Evolutionary conservation across 1,284 basidiomycete species (phyloP).

Genomic region (Rhodotorula sp.): DNA sequence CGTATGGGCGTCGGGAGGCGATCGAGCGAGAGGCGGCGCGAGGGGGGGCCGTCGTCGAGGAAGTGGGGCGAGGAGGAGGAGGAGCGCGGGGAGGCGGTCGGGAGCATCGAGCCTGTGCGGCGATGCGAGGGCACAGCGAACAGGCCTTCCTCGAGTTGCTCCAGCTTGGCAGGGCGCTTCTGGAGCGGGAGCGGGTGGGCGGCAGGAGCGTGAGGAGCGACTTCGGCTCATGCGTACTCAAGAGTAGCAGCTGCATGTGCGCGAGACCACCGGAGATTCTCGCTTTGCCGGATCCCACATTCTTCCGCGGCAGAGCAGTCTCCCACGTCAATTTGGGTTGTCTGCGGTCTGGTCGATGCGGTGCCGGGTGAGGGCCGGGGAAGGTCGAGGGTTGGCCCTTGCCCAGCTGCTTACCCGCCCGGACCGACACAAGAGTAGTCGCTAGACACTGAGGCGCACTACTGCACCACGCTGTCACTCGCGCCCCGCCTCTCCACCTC

Average conservation of each 20-base stretch:
- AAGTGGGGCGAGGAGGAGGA: not conserved
- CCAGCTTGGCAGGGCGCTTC: not conserved
- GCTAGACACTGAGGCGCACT: not conserved
- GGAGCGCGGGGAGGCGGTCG: not conserved
- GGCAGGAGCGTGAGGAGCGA: too few species aligned
- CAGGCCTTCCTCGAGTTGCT: not conserved
- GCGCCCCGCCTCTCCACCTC: not conserved
- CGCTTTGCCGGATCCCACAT: too few species aligned
- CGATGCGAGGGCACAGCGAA: not conserved
- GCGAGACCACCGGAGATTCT: too few species aligned
- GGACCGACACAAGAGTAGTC: not conserved
- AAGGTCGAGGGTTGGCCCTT: too few species aligned
- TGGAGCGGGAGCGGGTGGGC: too few species aligned
- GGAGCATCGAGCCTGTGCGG: not conserved
- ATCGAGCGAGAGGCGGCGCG: not conserved
- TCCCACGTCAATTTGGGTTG: too few species aligned
- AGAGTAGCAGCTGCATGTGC: too few species aligned
- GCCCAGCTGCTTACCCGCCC: not conserved
- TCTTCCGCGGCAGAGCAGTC: too few species aligned
- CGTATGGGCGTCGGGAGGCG: slow-evolving; percentile 1
- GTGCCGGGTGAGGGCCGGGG: too few species aligned
- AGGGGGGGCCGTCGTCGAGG: not conserved
- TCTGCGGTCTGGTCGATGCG: too few species aligned
- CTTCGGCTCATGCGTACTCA: too few species aligned
- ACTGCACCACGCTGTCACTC: not conserved